These are phyloP conservation scores for Ceratobasidium sp. DNA, from an alignment of 1,284 basidiomycete species.

Conservation along the genomic window DNA sequence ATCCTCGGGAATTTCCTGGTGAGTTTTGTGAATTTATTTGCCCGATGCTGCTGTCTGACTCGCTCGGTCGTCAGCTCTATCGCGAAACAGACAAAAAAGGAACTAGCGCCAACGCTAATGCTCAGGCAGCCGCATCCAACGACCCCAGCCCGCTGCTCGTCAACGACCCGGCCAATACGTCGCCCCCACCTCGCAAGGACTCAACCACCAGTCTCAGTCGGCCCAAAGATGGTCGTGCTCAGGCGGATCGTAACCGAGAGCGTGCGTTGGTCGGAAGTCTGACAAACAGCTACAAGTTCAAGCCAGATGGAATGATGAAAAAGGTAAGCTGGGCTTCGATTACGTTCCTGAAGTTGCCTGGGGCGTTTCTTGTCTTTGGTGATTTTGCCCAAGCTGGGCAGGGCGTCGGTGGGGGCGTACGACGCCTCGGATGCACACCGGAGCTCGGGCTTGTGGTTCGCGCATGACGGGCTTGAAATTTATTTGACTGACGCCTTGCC, in stretches of 20 bases:
- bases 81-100: constrained; percentile 86
- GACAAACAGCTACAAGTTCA: constrained; percentile 92
- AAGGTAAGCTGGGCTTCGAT: constrained; percentile 68
- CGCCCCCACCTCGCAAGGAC: constrained; percentile 56
- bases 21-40: constrained; percentile 47
- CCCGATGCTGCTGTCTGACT: neutral
- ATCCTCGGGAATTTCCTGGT: constrained; percentile 93
- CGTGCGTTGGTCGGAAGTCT: constrained; percentile 86
- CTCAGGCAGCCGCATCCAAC: constrained; percentile 9
- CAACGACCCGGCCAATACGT: constrained; percentile 33
- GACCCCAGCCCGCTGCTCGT: constrained; percentile 51
- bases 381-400: no score
- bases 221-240: constrained; percentile 59
- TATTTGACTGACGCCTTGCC: constrained; percentile 48
- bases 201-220: constrained; percentile 65
- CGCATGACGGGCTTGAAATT: constrained; percentile 41
- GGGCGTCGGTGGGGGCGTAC: no score
- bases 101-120: constrained; percentile 57
- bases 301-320: constrained; percentile 91
- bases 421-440: no score
- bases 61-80: constrained; percentile 65
- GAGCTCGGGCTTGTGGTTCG: neutral
- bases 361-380: no score
- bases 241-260: constrained; percentile 70
- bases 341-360: constrained; percentile 31